Percentiles rank a stretch among this genome's conserved stretches.
These are phyloP conservation scores for Hordeum marinum DNA, from an alignment of 176 grass and related monocot species.

Conservation along the genomic window DNA sequence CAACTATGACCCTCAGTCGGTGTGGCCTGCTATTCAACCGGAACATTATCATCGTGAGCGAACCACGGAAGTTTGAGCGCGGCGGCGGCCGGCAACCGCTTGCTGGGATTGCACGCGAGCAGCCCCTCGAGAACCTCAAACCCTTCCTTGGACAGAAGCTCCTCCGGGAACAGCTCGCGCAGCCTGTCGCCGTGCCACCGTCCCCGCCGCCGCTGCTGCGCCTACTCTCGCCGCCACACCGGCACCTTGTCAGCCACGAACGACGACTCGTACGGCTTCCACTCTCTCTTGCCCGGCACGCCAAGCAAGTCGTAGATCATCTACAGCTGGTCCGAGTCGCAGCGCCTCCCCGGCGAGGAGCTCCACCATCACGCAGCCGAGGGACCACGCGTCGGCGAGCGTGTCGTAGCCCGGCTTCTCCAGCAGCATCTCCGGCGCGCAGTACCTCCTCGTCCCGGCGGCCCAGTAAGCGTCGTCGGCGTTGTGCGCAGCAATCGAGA, in stretches of 20 bases:
- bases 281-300: background rate
- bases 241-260: background rate
- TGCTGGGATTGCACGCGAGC: background rate
- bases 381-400: background rate
- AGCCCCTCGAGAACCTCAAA: background rate
- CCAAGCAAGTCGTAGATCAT: background rate
- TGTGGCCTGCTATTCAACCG: too few relatives aligned
- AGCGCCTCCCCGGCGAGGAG: background rate
- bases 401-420: background rate
- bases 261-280: background rate
- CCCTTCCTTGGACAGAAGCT: background rate
- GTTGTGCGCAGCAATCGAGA: background rate
- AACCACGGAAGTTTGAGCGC: background rate
- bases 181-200: background rate
- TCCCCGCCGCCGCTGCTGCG: background rate
- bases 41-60: background rate
- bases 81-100: background rate
- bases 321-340: background rate
- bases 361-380: background rate
- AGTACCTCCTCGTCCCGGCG: background rate
- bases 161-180: background rate
- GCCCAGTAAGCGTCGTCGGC: background rate
- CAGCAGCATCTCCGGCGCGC: background rate
- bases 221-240: background rate
- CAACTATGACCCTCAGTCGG: too few relatives aligned